Evolutionary conservation across 495 filamentous ascomycete species (phyloP), one percentile per base, ranked within the genome.

Genomic region (Evernia prunastri): DNA sequence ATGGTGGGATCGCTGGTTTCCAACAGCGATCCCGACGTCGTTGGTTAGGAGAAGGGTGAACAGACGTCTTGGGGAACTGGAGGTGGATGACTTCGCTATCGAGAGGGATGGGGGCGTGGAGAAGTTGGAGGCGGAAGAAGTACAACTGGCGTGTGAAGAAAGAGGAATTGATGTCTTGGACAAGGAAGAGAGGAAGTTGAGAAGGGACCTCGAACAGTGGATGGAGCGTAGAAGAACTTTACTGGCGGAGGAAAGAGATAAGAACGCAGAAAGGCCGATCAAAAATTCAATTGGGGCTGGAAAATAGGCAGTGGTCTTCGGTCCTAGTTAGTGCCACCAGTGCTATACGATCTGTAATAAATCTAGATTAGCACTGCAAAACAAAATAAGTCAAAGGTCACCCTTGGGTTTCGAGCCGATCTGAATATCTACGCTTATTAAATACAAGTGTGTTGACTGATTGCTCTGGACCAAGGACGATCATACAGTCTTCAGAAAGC

Each of bases 61-160:
- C 42, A 72, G 71, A 61, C 72, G 78, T 68, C 64, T 82, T 40
- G 71, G 78, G 56, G 87, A 87, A 69, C 64, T 89, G 69, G 72
- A 71, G 13, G 62, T 79, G 59, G 87, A 89, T 77, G 87, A 90
- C 76, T 56, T 43, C 36, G 72, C 87, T 70, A 84, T 89, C 58
- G 61, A 70, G 61, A 71, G 70, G 31, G 74, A 77, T 67, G 83
- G 82, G 5, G 82, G 84, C 13, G 80, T 82, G 3, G 57, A 69
- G 45, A 75, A 71, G 20, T 73, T 91, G 73, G 75, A 73, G 58
- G 70, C 63, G 0, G 74, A 74, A 37, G 88, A 91, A 73, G 72
- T 87, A 25, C 53, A 56, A 27, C 51, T 64, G 45, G 69, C 64
- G 3, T 58, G 61, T 43, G 67, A 69, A 45, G 66, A 60, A 60